phyloP scores from a whole-genome alignment of 73 alveolate genomes.

The Symbiodinium natans region DNA sequence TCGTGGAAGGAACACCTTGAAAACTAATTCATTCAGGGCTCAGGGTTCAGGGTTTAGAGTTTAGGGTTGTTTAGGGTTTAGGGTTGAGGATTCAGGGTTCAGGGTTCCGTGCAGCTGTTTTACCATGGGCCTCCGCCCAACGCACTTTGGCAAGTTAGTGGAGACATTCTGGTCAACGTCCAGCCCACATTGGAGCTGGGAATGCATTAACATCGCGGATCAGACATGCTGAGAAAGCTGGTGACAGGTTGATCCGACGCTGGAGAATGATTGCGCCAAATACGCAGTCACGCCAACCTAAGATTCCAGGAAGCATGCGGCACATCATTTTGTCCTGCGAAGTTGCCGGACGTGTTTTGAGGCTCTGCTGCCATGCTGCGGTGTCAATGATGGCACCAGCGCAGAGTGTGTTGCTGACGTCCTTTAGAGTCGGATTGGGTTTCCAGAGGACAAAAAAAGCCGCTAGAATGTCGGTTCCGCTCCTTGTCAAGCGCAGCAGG shows the following conservation, averaged over 20 bases:
- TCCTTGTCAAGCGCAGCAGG: conserved; percentile 46
- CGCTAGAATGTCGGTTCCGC: background rate
- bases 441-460: too few species aligned
- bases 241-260: conserved; percentile 54
- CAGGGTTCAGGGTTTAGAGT: too few species aligned
- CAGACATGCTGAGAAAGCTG: conserved; percentile 6
- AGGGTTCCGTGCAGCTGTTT: too few species aligned
- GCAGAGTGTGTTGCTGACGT: conserved; percentile 39
- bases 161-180: background rate
- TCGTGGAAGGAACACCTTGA: conserved; percentile 81
- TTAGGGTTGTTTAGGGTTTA: too few species aligned
- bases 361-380: background rate
- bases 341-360: too few species aligned
- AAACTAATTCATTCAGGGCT: too few species aligned
- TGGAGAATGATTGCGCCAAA: conserved; percentile 67
- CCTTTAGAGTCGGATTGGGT: conserved; percentile 22
- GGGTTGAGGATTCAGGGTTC: too few species aligned
- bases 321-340: too few species aligned
- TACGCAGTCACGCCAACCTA: conserved; percentile 48
- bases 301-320: too few species aligned
- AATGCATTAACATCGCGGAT: background rate
- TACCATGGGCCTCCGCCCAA: background rate
- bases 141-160: background rate
- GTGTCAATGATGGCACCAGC: conserved; percentile 79
- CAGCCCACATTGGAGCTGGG: conserved; percentile 2